phyloP scores from a whole-genome alignment of 2,329 filamentous ascomycete genomes.

The Daldinia sp. region DNA sequence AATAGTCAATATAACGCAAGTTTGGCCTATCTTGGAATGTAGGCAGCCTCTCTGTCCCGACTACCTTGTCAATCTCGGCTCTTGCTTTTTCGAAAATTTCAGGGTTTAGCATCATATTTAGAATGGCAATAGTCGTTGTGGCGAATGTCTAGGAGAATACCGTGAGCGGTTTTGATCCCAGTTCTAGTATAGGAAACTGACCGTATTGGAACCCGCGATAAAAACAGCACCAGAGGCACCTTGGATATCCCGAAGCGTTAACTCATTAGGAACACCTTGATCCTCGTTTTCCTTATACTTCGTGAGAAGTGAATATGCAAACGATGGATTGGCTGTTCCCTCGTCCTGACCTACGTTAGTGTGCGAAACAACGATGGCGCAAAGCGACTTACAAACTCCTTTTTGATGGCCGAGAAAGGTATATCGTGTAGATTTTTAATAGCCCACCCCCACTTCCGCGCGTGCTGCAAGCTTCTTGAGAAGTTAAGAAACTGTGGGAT shows the following conservation, averaged over 20 bases:
- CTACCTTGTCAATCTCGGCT: constrained; percentile 56
- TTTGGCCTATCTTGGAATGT: constrained; percentile 54
- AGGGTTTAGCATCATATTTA: constrained; percentile 54
- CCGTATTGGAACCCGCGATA: constrained; percentile 58
- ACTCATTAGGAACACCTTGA: constrained; percentile 35
- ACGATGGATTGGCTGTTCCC: constrained; percentile 32
- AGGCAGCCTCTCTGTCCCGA: constrained; percentile 56
- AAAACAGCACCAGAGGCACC: constrained; percentile 58
- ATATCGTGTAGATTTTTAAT: constrained; percentile 37
- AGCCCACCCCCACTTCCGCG: constrained; percentile 35
- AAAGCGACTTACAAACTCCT: constrained; percentile 29
- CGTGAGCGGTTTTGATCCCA: constrained; percentile 18
- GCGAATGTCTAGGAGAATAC: constrained; percentile 24
- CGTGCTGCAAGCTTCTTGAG: constrained; percentile 32
- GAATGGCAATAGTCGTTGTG: constrained; percentile 42
- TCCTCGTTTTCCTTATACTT: constrained; percentile 31
- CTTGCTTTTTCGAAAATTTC: constrained; percentile 57
- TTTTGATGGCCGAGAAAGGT: constrained; percentile 33
- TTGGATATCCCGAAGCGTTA: constrained; percentile 56
- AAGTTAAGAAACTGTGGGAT: constrained; percentile 34
- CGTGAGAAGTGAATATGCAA: constrained; percentile 31
- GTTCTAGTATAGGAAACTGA: constrained; percentile 49
- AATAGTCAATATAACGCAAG: constrained; percentile 54
- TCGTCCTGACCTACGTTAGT: constrained; percentile 43
- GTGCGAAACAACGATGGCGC: constrained; percentile 15